phyloP scores from a whole-genome alignment of 768 basidiomycete species.

The Suillus alpinus region DNA sequence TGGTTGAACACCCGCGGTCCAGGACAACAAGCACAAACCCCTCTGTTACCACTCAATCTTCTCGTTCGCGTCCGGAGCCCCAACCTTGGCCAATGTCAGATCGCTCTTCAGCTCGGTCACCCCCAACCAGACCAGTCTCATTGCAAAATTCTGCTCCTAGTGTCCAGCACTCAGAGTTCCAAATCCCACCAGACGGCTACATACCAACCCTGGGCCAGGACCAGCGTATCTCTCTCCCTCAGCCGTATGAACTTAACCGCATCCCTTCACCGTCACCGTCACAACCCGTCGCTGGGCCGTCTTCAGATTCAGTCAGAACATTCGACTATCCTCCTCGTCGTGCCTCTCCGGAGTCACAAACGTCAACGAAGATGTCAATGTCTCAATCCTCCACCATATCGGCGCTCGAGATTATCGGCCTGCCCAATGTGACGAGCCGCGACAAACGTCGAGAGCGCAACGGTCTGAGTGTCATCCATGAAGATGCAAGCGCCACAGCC shows the following conservation, averaged over 20 bases:
- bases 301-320: constrained; percentile 15
- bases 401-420: constrained; percentile 30
- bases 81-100: constrained; percentile 16
- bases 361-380: constrained; percentile 24
- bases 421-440: constrained; percentile 13
- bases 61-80: constrained; percentile 14
- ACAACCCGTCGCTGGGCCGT: constrained; percentile 17
- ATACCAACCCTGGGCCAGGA: constrained; percentile 43
- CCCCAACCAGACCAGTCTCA: constrained; percentile 16
- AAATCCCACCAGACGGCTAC: constrained; percentile 46
- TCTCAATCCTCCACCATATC: constrained; percentile 29
- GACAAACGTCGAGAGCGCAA: constrained; percentile 21
- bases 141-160: constrained; percentile 18
- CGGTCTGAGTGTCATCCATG: constrained; percentile 30
- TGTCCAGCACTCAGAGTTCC: constrained; percentile 17
- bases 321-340: constrained; percentile 26
- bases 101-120: constrained; percentile 9
- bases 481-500: constrained; percentile 25
- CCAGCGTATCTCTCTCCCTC: constrained; percentile 43
- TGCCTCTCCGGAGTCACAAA: constrained; percentile 26
- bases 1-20: constrained; percentile 15
- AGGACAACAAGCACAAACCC: constrained; percentile 9
- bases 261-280: constrained; percentile 29
- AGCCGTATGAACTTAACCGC: constrained; percentile 46
- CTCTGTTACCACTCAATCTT: constrained; percentile 11